phyloP scores from a whole-genome alignment of 192 early-diverging fungal species.

The Spizellomyces punctatus region DNA sequence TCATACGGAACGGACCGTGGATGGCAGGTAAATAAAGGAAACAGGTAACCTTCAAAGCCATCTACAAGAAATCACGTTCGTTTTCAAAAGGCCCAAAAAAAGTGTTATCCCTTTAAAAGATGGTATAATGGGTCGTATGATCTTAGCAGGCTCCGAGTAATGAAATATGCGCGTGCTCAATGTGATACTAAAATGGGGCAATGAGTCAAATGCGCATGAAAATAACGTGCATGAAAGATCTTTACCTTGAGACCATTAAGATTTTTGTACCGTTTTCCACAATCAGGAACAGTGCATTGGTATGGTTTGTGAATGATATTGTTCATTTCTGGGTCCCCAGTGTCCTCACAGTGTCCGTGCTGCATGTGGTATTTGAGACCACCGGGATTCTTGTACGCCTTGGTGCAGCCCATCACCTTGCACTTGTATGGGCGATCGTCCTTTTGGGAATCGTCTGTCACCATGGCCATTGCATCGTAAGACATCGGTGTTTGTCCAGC shows the following conservation, averaged over 20 bases:
- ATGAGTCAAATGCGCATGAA: not conserved
- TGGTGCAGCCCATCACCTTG: conserved; percentile 81
- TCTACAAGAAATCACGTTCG: too few species aligned
- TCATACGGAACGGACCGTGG: too few species aligned
- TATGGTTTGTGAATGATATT: conserved; percentile 64
- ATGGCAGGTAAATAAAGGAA: too few species aligned
- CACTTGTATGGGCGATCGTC: conserved; percentile 91
- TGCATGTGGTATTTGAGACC: conserved; percentile 97
- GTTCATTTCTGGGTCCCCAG: conserved; percentile 64
- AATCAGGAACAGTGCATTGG: conserved; percentile 79
- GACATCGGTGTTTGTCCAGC: conserved; percentile 12
- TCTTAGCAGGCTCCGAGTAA: conserved; percentile 28
- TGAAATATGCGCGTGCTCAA: conserved; percentile 53
- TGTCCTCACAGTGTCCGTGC: conserved; percentile 87
- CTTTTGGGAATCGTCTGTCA: conserved; percentile 32
- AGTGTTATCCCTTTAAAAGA: too few species aligned
- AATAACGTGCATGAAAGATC: conserved; percentile 9
- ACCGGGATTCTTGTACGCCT: conserved; percentile 98
- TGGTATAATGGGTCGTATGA: too few species aligned
- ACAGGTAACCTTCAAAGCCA: too few species aligned
- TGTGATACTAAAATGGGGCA: conserved; percentile 46
- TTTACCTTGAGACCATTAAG: conserved; percentile 88
- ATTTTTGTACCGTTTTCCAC: conserved; percentile 99
- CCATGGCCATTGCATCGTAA: conserved; percentile 49
- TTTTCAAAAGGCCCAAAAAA: too few species aligned